A percentile compares a stretch with the other conserved stretches of the same genome.
phyloP scores from a whole-genome alignment of 2,329 filamentous ascomycete genomes.

The Exophiala phaeomuriformis region DNA sequence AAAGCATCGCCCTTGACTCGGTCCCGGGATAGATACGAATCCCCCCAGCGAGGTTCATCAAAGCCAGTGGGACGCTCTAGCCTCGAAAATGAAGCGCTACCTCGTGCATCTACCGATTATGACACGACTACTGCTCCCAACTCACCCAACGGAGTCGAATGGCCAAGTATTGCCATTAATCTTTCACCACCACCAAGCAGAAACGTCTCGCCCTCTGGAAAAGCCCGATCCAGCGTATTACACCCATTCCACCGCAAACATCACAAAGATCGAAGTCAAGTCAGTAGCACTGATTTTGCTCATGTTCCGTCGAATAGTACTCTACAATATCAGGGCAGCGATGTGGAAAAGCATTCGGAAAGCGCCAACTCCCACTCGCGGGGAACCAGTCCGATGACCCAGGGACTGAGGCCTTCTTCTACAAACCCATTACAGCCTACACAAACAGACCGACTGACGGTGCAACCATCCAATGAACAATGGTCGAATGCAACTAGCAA shows the following conservation, averaged over 20 bases:
- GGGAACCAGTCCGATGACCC: conserved; percentile 23
- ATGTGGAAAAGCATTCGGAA: conserved; percentile 8
- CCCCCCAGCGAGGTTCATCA: conserved; percentile 6
- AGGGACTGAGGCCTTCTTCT: not conserved
- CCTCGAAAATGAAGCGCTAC: conserved; percentile 17
- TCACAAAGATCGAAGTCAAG: conserved; percentile 31
- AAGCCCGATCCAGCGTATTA: conserved; percentile 40
- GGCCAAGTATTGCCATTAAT: conserved; percentile 56
- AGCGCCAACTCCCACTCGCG: conserved; percentile 10
- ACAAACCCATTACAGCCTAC: conserved; percentile 1
- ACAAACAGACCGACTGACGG: conserved; percentile 6
- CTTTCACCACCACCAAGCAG: conserved; percentile 58
- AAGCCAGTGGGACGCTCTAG: conserved; percentile 10
- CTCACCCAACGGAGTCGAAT: conserved; percentile 37
- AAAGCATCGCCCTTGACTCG: conserved; percentile 11
- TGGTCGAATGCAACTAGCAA: conserved; percentile 26
- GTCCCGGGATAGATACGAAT: conserved; percentile 14
- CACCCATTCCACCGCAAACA: conserved; percentile 33
- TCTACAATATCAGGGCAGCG: not conserved
- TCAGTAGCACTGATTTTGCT: conserved; percentile 37
- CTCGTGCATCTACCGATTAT: conserved; percentile 38
- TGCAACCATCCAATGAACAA: conserved; percentile 9
- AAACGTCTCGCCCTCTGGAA: conserved; percentile 56
- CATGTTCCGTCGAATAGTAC: conserved; percentile 5
- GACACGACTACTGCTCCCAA: conserved; percentile 39